Conservation (phyloP, 2,329 filamentous ascomycete genomes). For the Chaetomium globosum region DNA sequence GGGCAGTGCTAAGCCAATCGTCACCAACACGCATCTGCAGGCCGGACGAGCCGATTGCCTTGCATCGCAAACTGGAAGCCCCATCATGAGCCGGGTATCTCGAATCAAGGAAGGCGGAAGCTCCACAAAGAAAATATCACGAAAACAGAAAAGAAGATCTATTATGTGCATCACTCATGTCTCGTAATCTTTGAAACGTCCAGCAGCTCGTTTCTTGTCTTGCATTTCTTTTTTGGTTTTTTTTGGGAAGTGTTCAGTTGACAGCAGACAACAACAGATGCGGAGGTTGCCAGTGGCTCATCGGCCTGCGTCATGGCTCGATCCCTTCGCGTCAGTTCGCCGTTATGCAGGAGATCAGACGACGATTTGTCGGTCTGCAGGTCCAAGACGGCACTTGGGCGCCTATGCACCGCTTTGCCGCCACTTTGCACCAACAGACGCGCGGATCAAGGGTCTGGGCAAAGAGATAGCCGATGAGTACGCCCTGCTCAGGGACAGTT, state of each 20-base stretch:
- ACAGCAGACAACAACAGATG: slow-evolving; percentile 7
- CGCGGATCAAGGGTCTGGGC: slow-evolving; percentile 32
- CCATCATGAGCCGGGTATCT: background rate
- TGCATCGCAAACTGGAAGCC: background rate
- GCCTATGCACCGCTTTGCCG: slow-evolving; percentile 26
- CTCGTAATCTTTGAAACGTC: background rate
- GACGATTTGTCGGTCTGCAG: slow-evolving; percentile 22
- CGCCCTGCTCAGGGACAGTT: slow-evolving; percentile 33
- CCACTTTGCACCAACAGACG: slow-evolving; percentile 28
- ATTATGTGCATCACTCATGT: background rate
- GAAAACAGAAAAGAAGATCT: background rate
- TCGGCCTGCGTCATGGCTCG: slow-evolving; percentile 14
- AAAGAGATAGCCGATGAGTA: slow-evolving; percentile 36
- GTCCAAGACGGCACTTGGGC: slow-evolving; percentile 20
- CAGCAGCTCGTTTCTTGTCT: background rate
- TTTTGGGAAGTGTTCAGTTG: background rate
- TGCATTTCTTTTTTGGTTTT: background rate
- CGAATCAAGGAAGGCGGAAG: background rate
- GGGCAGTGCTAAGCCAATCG: slow-evolving; percentile 9
- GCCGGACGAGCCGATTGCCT: background rate
- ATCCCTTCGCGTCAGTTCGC: background rate
- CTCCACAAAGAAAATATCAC: background rate
- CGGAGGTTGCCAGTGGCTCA: background rate
- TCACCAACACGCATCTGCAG: slow-evolving; percentile 23
- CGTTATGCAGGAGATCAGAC: slow-evolving; percentile 18